Conservation (phyloP, 345 rosid species). For the Eutrema japonicum region DNA sequence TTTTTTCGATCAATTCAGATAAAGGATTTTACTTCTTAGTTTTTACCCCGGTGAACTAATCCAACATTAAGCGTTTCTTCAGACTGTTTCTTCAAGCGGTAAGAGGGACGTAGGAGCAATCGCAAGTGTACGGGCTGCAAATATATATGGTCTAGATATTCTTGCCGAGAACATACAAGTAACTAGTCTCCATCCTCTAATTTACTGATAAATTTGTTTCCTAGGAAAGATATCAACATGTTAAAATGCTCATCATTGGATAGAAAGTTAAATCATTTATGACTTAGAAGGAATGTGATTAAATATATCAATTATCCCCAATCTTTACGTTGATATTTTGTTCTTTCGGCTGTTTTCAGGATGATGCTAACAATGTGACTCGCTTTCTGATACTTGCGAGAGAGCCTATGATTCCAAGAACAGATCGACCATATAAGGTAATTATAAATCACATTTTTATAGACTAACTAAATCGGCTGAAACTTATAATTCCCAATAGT, state of each 20-base stretch:
- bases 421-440: conserved; percentile 75
- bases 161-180: conserved; percentile 82
- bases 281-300: conserved; percentile 13
- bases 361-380: conserved; percentile 71
- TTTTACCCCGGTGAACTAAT: conserved; percentile 24
- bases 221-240: background rate
- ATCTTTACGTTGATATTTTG: conserved; percentile 14
- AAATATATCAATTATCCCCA: background rate
- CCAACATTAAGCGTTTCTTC: conserved; percentile 29
- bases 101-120: conserved; percentile 70
- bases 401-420: conserved; percentile 87
- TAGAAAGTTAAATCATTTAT: conserved; percentile 9
- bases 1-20: background rate
- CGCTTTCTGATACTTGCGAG: conserved; percentile 90
- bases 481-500: conserved; percentile 11
- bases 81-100: conserved; percentile 67
- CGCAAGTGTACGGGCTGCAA: conserved; percentile 92
- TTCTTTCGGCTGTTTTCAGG: conserved; percentile 52
- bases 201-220: conserved; percentile 25
- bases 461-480: background rate
- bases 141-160: conserved; percentile 80
- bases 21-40: background rate
- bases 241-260: conserved; percentile 2
- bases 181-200: conserved; percentile 24
- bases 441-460: background rate